phyloP scores from a whole-genome alignment of 768 basidiomycete species.

The Tubosaeta sp. region DNA sequence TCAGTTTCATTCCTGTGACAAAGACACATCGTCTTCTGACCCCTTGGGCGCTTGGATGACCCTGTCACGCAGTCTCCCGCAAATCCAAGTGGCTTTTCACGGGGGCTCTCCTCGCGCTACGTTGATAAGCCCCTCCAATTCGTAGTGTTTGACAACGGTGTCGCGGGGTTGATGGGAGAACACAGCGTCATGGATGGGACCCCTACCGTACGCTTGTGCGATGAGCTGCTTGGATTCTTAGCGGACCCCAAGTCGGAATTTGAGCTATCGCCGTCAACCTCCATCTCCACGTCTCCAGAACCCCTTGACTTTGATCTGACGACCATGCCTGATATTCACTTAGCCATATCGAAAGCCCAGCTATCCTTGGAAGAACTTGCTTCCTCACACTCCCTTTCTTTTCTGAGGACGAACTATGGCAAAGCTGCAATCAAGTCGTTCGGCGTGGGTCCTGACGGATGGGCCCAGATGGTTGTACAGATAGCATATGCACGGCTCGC shows the following conservation, averaged over 20 bases:
- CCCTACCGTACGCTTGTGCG: slow-evolving; percentile 69
- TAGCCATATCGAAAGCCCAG: slow-evolving; percentile 56
- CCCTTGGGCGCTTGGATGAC: background rate
- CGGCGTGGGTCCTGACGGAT: slow-evolving; percentile 89
- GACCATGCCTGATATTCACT: slow-evolving; percentile 25
- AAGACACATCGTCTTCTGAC: background rate
- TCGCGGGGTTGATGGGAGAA: slow-evolving; percentile 89
- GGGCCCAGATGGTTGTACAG: slow-evolving; percentile 92
- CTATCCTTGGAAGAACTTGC: slow-evolving; percentile 53
- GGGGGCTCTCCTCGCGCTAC: slow-evolving; percentile 72
- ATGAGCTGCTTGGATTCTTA: slow-evolving; percentile 61
- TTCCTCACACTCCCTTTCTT: slow-evolving; percentile 58
- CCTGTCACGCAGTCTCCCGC: slow-evolving; percentile 12
- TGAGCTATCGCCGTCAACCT: slow-evolving; percentile 33
- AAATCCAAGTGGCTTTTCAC: slow-evolving; percentile 23
- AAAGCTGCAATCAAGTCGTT: slow-evolving; percentile 83
- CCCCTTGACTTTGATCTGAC: slow-evolving; percentile 65
- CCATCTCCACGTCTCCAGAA: slow-evolving; percentile 31
- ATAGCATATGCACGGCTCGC: slow-evolving; percentile 78
- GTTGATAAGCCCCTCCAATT: slow-evolving; percentile 90
- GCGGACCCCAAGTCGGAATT: slow-evolving; percentile 62
- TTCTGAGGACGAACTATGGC: slow-evolving; percentile 71
- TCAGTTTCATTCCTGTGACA: slow-evolving; percentile 19
- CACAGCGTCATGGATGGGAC: slow-evolving; percentile 92
- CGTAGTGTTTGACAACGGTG: slow-evolving; percentile 77